Conservation (phyloP, 441 rosid species). For the Erysimum pusillum region DNA sequence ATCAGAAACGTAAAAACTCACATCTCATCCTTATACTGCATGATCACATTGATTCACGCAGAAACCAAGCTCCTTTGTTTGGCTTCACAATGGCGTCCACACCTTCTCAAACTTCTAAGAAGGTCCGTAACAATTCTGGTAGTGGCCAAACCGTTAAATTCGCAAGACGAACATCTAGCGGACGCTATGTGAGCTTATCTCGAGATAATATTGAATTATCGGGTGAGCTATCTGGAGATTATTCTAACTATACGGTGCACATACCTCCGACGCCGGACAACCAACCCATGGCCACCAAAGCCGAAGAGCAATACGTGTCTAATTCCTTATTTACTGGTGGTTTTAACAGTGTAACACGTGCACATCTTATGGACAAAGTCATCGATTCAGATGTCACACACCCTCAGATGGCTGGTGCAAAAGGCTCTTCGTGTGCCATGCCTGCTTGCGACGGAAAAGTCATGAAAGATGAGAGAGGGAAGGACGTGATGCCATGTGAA, state of each 20-base stretch:
- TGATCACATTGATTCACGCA: conserved; percentile 28
- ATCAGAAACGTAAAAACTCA: conserved; percentile 15
- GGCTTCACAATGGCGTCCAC: conserved; percentile 63
- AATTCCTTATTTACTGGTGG: conserved; percentile 91
- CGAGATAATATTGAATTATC: conserved; percentile 87
- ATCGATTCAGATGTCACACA: conserved; percentile 86
- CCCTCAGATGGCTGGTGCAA: conserved; percentile 93
- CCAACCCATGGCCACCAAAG: conserved; percentile 90
- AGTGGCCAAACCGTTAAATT: conserved; percentile 88
- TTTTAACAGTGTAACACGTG: conserved; percentile 88
- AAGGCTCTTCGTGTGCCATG: conserved; percentile 84
- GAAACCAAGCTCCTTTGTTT: conserved; percentile 32
- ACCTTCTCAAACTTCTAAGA: conserved; percentile 71
- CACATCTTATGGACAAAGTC: conserved; percentile 95
- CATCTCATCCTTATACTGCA: conserved; percentile 24
- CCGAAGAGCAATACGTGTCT: conserved; percentile 90
- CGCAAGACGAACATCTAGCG: conserved; percentile 91
- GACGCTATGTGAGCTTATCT: conserved; percentile 83
- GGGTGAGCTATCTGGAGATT: conserved; percentile 77
- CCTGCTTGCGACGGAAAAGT: conserved; percentile 87
- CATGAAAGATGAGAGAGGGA: conserved; percentile 88
- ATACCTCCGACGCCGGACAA: conserved; percentile 95
- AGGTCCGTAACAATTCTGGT: conserved; percentile 63
- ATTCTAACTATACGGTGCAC: conserved; percentile 89
- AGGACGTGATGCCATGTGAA: conserved; percentile 79